Conservation (phyloP, 2,329 filamentous ascomycete genomes). For the Plectosphaerella cucumerina region DNA sequence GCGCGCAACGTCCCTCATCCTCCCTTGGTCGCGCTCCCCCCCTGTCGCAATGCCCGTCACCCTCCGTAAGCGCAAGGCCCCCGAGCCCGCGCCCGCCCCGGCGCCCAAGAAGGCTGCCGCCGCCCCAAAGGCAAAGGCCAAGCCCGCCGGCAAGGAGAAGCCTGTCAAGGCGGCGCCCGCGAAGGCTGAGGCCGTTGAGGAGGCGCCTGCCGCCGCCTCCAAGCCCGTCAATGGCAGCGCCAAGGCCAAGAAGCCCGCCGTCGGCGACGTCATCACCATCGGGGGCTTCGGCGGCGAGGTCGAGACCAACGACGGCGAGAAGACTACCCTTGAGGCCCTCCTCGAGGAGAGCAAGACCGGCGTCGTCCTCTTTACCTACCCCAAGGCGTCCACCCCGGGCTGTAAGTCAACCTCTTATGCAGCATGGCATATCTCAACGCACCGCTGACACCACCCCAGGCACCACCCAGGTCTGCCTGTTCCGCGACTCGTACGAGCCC, state of each 20-base stretch:
- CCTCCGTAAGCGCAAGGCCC: slow-evolving; percentile 59
- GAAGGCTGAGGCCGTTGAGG: slow-evolving; percentile 26
- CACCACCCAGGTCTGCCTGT: slow-evolving; percentile 88
- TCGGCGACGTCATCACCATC: slow-evolving; percentile 52
- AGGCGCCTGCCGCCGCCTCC: slow-evolving; percentile 18
- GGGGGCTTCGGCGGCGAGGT: slow-evolving; percentile 66
- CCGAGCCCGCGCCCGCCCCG: slow-evolving; percentile 36
- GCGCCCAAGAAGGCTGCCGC: slow-evolving; percentile 36
- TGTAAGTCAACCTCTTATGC: slow-evolving; percentile 66
- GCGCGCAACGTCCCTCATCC: neutral
- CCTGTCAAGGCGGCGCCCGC: slow-evolving; percentile 30
- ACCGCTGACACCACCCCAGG: slow-evolving; percentile 45
- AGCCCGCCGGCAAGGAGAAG: slow-evolving; percentile 31
- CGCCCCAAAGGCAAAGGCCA: slow-evolving; percentile 18
- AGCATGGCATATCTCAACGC: neutral
- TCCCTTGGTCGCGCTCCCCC: neutral
- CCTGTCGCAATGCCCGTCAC: slow-evolving; percentile 47
- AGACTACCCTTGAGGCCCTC: slow-evolving; percentile 75
- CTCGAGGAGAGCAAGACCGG: slow-evolving; percentile 80
- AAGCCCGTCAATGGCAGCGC: slow-evolving; percentile 24
- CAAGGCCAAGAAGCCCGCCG: slow-evolving; percentile 38
- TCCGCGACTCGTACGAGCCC: slow-evolving; percentile 77
- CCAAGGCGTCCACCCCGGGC: slow-evolving; percentile 88
- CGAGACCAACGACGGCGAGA: slow-evolving; percentile 78
- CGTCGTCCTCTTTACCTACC: slow-evolving; percentile 92